Evolutionary conservation across 73 alveolate genomes (phyloP).

Genomic region (Breviolum minutum): DNA sequence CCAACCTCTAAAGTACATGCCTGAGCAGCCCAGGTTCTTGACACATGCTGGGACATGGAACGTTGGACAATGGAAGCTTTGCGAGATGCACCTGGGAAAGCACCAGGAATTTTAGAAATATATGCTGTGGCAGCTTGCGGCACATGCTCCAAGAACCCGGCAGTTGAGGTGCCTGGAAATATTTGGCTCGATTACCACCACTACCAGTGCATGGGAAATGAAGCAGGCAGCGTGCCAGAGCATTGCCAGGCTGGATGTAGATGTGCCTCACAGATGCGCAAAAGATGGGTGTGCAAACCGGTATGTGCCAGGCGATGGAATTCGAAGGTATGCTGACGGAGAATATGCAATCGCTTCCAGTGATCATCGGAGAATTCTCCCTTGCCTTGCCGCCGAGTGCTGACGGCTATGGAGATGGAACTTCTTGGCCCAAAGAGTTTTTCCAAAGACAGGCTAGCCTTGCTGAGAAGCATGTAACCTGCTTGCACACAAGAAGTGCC

Average conservation of each 20-base stretch:
- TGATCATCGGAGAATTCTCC: constrained; percentile 78
- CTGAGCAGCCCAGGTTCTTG: constrained; percentile 21
- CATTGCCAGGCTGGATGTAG: constrained; percentile 16
- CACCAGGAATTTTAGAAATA: neutral
- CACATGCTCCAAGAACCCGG: neutral
- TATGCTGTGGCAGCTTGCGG: too few species aligned
- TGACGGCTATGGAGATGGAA: constrained; percentile 15
- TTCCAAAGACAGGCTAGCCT: constrained; percentile 46
- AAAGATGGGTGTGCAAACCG: neutral
- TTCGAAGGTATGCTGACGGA: constrained; percentile 12
- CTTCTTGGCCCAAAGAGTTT: constrained; percentile 44
- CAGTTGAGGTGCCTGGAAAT: constrained; percentile 39
- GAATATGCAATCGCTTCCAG: constrained; percentile 8
- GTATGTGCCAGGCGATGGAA: neutral
- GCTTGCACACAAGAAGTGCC: neutral
- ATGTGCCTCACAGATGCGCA: neutral
- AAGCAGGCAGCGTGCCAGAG: constrained; percentile 17
- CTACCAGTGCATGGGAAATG: constrained; percentile 73
- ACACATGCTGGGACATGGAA: constrained; percentile 80
- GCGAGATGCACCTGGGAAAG: constrained; percentile 5
- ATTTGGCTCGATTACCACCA: constrained; percentile 66
- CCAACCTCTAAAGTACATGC: neutral
- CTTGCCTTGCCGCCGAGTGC: constrained; percentile 57
- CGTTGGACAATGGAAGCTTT: constrained; percentile 70
- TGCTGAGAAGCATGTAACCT: constrained; percentile 47